Conservation (phyloP, 371 early-diverging fungal genomes). For the Rhizomucor pusillus region DNA sequence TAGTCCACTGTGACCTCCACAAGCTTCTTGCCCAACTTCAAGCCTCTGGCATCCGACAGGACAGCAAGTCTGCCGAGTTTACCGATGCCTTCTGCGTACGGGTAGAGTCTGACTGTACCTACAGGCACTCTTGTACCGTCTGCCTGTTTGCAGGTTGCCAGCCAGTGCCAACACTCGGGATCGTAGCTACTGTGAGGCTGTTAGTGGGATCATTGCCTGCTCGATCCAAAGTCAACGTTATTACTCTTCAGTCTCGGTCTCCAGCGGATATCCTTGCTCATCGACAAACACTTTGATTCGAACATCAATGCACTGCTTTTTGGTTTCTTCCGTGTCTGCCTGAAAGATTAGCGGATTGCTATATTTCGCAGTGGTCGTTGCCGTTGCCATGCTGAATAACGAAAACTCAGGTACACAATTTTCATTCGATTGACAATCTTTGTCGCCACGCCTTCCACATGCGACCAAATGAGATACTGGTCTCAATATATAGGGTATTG, state of each 20-base stretch:
- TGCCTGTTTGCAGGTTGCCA: conserved; percentile 22
- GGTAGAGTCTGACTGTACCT: conserved; percentile 32
- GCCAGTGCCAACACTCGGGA: conserved; percentile 26
- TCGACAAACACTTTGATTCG: conserved; percentile 32
- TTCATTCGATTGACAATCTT: too few relatives aligned
- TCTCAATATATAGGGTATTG: too few relatives aligned
- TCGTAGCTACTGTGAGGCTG: conserved; percentile 18
- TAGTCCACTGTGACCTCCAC: conserved; percentile 23
- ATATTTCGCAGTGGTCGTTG: too few relatives aligned
- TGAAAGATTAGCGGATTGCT: not conserved
- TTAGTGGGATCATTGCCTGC: not conserved
- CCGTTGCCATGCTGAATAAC: not conserved
- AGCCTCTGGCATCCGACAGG: conserved; percentile 28
- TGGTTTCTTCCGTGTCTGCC: conserved; percentile 7
- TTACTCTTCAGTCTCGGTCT: conserved; percentile 36
- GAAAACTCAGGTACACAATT: not conserved
- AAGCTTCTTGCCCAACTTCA: conserved; percentile 26
- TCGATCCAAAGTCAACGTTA: not conserved
- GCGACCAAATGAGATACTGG: too few relatives aligned
- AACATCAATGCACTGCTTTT: conserved; percentile 22
- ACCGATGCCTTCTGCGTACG: conserved; percentile 20
- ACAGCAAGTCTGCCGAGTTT: conserved; percentile 49
- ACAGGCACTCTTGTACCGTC: conserved; percentile 22
- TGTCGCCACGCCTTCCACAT: too few relatives aligned
- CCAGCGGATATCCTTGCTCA: conserved; percentile 32